Percentiles rank a stretch among this genome's conserved stretches.
Evolutionary conservation across 371 early-diverging fungal genomes (phyloP).

Genomic region (Dichotomocladium elegans): DNA sequence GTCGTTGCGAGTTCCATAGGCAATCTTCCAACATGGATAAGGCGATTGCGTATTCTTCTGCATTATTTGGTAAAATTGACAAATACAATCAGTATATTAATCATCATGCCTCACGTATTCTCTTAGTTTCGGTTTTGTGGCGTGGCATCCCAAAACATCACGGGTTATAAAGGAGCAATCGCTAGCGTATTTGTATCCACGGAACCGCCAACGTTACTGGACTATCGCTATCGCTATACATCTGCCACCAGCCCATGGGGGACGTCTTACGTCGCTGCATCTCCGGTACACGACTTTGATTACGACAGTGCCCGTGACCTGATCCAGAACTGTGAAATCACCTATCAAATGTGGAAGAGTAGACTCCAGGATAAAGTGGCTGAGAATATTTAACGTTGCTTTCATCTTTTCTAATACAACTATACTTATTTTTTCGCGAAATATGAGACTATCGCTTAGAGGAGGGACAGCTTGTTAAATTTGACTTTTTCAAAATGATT

Average conservation of each 20-base stretch:
- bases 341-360: conserved; percentile 32
- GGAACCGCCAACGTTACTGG: conserved; percentile 27
- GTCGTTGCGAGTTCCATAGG: conserved; percentile 67
- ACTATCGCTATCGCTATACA: conserved; percentile 42
- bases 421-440: too few species aligned
- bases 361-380: too few species aligned
- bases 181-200: conserved; percentile 50
- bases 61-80: conserved; percentile 42
- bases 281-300: conserved; percentile 23
- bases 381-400: too few species aligned
- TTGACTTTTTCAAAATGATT: too few species aligned
- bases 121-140: conserved; percentile 44
- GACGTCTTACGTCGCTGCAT: conserved; percentile 29
- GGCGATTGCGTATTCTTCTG: conserved; percentile 24
- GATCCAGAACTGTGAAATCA: conserved; percentile 24
- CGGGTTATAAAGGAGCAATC: conserved; percentile 48
- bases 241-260: conserved; percentile 42
- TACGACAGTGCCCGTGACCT: conserved; percentile 19
- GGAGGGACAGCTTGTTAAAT: too few species aligned
- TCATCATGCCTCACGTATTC: background rate
- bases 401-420: too few species aligned
- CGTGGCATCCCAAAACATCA: conserved; percentile 56
- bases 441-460: too few species aligned
- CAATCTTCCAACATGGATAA: conserved; percentile 45
- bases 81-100: too few species aligned